Evolutionary conservation across 352 stramenopile genomes (phyloP), one percentile per base, ranked within the genome.

Genomic region (Aphanomyces euteiches): DNA sequence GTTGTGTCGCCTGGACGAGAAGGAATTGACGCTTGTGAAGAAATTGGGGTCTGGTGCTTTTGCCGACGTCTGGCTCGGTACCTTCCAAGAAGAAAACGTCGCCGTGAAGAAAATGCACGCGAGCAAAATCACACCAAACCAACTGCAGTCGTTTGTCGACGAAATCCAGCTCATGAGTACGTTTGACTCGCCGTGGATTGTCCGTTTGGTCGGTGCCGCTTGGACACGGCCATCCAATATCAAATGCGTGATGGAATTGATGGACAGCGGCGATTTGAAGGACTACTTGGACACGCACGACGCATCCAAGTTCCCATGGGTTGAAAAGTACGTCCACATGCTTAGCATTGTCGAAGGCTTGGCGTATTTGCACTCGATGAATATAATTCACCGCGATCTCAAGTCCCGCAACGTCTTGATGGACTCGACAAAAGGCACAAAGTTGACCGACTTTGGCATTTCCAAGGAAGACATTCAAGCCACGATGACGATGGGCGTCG

Each of bases 241-340:
- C 0, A 80, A 90, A 65, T 82, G 77, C 3, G 47, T 90, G 10
- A 85, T 85, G 56, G 81, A 90, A 69, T 90, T 84, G 66, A 84
- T 88, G 81, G 58, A 80, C 1, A 77, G 75, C 5, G 81, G 82
- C 28, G 81, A 90, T 36, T 48, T 90, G 2, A 60, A 77, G 2
- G 74, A 69, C 2, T 78, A 79, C 13, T 66, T 90, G 17, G 43
- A 34, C 10, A 17, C 7, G 7, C 48, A 34, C 7, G 54, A 34
- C 7, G 19, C 59, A n/a, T 13, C 48, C 10, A 67, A 34, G 47
- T 67, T 40, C 21, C 6, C n/a, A 7, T 67, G 59, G 59, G 6
- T 17, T 5, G 19, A 56, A 6, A 67, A 67, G 47, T n/a, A 12
- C 0, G 37, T 28, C 17, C 43, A 39, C 36, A 67, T 67, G 10